Percentiles rank a stretch among this genome's conserved stretches.
Conservation (phyloP, 345 rosid genomes). For the Hibiscus mutabilis region DNA sequence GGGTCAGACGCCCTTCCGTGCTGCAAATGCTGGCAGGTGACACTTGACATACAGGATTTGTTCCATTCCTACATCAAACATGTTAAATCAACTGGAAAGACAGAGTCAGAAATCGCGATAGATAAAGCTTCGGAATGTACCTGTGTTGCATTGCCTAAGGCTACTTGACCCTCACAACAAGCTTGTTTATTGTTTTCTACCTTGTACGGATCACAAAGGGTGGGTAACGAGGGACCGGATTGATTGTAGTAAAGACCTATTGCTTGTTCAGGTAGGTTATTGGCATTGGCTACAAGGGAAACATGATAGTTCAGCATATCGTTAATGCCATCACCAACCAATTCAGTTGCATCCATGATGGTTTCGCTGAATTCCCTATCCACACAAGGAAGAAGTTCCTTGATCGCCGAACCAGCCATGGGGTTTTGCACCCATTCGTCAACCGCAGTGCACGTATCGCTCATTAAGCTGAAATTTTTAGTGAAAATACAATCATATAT, state of each 20-base stretch:
- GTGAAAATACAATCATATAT: neutral
- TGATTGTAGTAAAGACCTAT: slow-evolving; percentile 51
- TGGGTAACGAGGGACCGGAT: slow-evolving; percentile 62
- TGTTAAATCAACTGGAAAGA: neutral
- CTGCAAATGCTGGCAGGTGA: slow-evolving; percentile 32
- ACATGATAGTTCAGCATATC: slow-evolving; percentile 37
- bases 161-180: slow-evolving; percentile 33
- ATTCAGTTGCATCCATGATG: slow-evolving; percentile 34
- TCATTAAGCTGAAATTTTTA: slow-evolving; percentile 35
- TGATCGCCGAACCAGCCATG: slow-evolving; percentile 52
- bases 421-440: slow-evolving; percentile 71
- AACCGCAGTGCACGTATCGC: slow-evolving; percentile 72
- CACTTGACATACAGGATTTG: slow-evolving; percentile 37
- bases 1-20: slow-evolving; percentile 38
- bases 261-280: slow-evolving; percentile 29
- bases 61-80: slow-evolving; percentile 39
- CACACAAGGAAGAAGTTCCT: slow-evolving; percentile 60
- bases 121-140: slow-evolving; percentile 18
- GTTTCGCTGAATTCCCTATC: slow-evolving; percentile 48
- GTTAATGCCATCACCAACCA: slow-evolving; percentile 33
- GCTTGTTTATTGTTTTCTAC: slow-evolving; percentile 28
- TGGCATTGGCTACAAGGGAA: slow-evolving; percentile 39
- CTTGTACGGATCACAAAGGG: slow-evolving; percentile 44
- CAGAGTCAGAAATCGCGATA: too few species aligned
- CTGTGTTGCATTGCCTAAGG: slow-evolving; percentile 44